A percentile compares a stretch with the other conserved stretches of the same genome.
Evolutionary conservation across 2,329 filamentous ascomycete species (phyloP).

Genomic region (Penicillium sp.): DNA sequence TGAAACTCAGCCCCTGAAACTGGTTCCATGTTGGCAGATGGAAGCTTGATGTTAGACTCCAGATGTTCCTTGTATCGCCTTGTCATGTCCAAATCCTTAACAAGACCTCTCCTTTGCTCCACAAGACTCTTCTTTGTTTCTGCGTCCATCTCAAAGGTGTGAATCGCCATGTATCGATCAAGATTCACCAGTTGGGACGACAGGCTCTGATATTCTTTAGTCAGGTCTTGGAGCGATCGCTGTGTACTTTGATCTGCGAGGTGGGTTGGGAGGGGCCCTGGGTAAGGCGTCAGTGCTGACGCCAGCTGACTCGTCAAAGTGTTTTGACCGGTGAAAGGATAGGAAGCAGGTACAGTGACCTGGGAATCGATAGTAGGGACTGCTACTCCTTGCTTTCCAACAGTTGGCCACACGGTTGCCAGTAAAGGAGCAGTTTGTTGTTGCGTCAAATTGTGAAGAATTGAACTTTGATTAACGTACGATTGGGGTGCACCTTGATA

Average conservation of each 20-base stretch:
- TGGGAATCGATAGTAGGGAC: constrained; percentile 1
- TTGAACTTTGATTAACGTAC: constrained; percentile 13
- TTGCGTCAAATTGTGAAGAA: constrained; percentile 14
- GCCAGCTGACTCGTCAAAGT: background rate
- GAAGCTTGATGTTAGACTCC: constrained; percentile 22
- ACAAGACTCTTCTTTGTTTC: constrained; percentile 31
- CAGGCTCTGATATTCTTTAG: constrained; percentile 27
- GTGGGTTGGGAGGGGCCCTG: constrained; percentile 8
- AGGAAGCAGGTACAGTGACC: constrained; percentile 3
- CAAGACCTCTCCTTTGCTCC: constrained; percentile 33
- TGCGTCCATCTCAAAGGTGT: constrained; percentile 34
- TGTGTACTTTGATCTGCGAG: constrained; percentile 16
- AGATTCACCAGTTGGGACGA: constrained; percentile 32
- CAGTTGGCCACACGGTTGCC: constrained; percentile 4
- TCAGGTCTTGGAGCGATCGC: constrained; percentile 27
- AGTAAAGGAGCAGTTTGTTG: constrained; percentile 13
- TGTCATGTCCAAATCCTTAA: constrained; percentile 34
- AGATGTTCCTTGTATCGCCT: constrained; percentile 34
- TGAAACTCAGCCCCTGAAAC: background rate
- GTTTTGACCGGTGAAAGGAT: constrained; percentile 9
- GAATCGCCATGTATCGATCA: constrained; percentile 37
- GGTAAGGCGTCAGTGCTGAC: constrained; percentile 9
- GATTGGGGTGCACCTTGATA: constrained; percentile 17
- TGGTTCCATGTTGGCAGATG: background rate
- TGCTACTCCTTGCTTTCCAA: constrained; percentile 1